Evolutionary conservation across 2,329 filamentous ascomycete species (phyloP), one percentile per base, ranked within the genome.

Genomic region (Colletotrichum chrysophilum): DNA sequence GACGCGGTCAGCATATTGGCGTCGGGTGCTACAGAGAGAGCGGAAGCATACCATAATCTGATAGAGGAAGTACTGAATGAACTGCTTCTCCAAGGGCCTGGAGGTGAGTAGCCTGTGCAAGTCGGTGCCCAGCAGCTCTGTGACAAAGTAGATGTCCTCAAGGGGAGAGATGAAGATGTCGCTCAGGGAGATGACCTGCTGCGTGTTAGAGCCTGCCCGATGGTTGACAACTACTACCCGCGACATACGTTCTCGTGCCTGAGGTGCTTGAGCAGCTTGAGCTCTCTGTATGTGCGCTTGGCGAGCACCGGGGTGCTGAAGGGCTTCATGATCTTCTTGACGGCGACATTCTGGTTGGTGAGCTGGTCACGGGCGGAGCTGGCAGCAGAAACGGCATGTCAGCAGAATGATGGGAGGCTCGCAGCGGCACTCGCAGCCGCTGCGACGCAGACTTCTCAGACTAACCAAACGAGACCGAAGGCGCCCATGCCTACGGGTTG

Each of bases 271-370:
- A 99, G 89, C 78, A 99, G 91, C 89, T 98, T 99, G 84, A 99
- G 89, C 86, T 99, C 97, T 83, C 97, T 93, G 86, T 99, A 99
- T 79, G 97, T 99, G 84, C 97, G 92, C 90, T 99, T 99, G 75
- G 97, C 97, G 64, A 99, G 90, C 75, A 99, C 97, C 2, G 97
- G 96, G n/a, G 97, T 99, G 90, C 96, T 98, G 88, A 99, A 99
- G 12, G 97, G 97, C 90, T 98, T 99, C 96, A 99, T 98, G 84
- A 99, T 99, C 92, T 99, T 99, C 92, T 99, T 99, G 84, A 99
- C 96, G 75, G 97, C 97, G 77, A 99, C 97, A 86, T 96, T 96
- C 86, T 98, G 96, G 85, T 92, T 95, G 76, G 97, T 98, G 86
- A 99, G 95, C 89, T 98, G 96, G 86, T 99, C 97, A 87, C 96